Conservation (phyloP, 768 basidiomycete genomes). For the Hericium coralloides region DNA sequence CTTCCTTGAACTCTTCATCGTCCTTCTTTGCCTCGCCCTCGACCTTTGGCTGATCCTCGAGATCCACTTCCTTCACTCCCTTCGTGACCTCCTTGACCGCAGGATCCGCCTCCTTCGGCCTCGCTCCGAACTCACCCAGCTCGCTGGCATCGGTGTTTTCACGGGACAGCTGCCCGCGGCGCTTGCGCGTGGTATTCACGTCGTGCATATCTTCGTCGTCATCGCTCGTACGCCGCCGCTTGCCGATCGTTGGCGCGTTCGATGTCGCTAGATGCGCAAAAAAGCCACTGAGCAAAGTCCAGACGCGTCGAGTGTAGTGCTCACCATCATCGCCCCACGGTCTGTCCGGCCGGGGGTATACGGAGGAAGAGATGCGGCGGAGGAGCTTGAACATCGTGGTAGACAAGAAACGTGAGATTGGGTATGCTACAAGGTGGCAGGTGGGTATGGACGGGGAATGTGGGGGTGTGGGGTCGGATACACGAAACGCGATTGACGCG, state of each 20-base stretch:
- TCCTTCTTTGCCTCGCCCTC: conserved; percentile 38
- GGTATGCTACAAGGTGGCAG: not conserved
- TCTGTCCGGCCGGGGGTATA: conserved; percentile 62
- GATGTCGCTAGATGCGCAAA: conserved; percentile 47
- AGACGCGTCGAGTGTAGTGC: not conserved
- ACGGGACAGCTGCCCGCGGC: conserved; percentile 10
- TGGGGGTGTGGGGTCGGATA: not conserved
- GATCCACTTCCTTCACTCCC: conserved; percentile 61
- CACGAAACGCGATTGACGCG: not conserved
- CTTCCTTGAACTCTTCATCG: not conserved
- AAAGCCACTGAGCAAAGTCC: conserved; percentile 1
- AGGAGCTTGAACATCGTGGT: conserved; percentile 57
- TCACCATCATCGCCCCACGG: conserved; percentile 70
- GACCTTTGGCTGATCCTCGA: conserved; percentile 42
- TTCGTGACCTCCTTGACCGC: conserved; percentile 64
- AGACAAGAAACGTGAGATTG: no score
- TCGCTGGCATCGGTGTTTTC: conserved; percentile 8
- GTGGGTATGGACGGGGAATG: not conserved
- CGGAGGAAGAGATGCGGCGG: conserved; percentile 60
- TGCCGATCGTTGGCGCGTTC: conserved; percentile 56
- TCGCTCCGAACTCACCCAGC: conserved; percentile 17
- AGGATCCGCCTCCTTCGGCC: conserved; percentile 31
- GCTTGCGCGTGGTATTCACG: conserved; percentile 13
- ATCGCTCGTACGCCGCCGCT: conserved; percentile 50
- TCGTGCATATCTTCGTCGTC: conserved; percentile 26